phyloP scores from a whole-genome alignment of 75 land plant genomes.

The Cryptomeria japonica region DNA sequence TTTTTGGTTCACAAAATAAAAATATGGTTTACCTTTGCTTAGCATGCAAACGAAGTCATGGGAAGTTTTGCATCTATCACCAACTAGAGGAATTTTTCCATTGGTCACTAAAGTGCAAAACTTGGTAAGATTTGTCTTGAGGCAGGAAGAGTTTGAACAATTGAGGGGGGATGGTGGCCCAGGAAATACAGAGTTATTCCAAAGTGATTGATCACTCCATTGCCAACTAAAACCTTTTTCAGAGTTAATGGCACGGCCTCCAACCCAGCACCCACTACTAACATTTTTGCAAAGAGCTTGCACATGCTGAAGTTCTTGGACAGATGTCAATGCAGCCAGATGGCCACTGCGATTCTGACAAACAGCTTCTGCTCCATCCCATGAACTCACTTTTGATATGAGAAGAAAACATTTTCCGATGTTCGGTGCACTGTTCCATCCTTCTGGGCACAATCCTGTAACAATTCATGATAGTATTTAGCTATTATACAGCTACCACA shows the following conservation, averaged over 20 bases:
- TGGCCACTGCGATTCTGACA: conserved; percentile 60
- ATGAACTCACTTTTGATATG: conserved; percentile 23
- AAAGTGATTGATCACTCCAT: conserved; percentile 71
- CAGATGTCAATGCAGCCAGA: conserved; percentile 60
- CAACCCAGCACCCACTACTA: conserved; percentile 78
- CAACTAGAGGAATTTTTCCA: conserved; percentile 35
- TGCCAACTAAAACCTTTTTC: conserved; percentile 51
- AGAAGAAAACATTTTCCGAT: conserved; percentile 52
- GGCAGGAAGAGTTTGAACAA: conserved; percentile 49
- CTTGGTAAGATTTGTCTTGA: conserved; percentile 12
- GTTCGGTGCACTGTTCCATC: conserved; percentile 57
- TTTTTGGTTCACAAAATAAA: background rate
- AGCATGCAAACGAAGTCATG: conserved; percentile 67
- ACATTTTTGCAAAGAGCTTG: conserved; percentile 47
- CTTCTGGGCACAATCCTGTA: conserved; percentile 65
- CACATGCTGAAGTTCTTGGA: conserved; percentile 45
- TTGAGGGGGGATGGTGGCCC: conserved; percentile 22
- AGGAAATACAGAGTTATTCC: conserved; percentile 56
- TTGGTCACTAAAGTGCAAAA: conserved; percentile 52
- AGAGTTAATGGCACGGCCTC: conserved; percentile 51
- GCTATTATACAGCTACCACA: background rate
- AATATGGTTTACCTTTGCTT: conserved; percentile 45
- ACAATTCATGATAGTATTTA: background rate
- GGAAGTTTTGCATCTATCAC: conserved; percentile 57
- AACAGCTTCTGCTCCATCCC: conserved; percentile 62